Evolutionary conservation across 306 rosid genomes (phyloP).

Genomic region (Prosopis cineraria): DNA sequence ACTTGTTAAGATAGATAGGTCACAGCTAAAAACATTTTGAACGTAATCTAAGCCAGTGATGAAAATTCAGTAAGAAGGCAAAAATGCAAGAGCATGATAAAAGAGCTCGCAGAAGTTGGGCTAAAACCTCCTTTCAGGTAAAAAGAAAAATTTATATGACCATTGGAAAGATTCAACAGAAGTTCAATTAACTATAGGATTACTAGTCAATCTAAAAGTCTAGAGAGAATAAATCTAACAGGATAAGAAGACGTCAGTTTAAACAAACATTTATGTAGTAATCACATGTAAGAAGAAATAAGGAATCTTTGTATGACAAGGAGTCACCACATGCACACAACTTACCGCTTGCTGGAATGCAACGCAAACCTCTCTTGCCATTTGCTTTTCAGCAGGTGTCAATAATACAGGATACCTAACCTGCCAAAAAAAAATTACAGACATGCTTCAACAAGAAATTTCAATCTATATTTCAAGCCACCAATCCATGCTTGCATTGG

Average conservation of each 20-base stretch:
- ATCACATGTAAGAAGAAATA: conserved; percentile 4
- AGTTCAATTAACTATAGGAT: background rate
- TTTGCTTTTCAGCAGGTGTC: conserved; percentile 93
- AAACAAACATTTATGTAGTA: conserved; percentile 26
- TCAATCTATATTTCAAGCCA: conserved; percentile 25
- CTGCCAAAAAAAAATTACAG: conserved; percentile 58
- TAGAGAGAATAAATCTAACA: conserved; percentile 22
- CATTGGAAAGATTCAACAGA: conserved; percentile 1
- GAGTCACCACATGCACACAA: conserved; percentile 29
- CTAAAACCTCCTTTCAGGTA: background rate
- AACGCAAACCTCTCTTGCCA: conserved; percentile 95
- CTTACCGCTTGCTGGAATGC: conserved; percentile 98
- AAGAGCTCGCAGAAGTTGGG: background rate
- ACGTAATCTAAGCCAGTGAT: conserved; percentile 24
- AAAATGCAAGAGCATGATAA: conserved; percentile 18
- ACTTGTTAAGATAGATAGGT: conserved; percentile 7
- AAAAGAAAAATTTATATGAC: conserved; percentile 15
- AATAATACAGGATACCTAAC: conserved; percentile 95
- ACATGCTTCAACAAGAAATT: conserved; percentile 27
- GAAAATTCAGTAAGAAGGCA: conserved; percentile 18
- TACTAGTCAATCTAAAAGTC: conserved; percentile 10
- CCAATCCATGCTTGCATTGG: background rate
- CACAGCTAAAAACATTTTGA: conserved; percentile 11
- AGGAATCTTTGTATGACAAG: conserved; percentile 2
- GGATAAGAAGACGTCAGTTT: conserved; percentile 11